Conservation (phyloP, 78 protist species). For the Dictyostelium capitatum region DNA sequence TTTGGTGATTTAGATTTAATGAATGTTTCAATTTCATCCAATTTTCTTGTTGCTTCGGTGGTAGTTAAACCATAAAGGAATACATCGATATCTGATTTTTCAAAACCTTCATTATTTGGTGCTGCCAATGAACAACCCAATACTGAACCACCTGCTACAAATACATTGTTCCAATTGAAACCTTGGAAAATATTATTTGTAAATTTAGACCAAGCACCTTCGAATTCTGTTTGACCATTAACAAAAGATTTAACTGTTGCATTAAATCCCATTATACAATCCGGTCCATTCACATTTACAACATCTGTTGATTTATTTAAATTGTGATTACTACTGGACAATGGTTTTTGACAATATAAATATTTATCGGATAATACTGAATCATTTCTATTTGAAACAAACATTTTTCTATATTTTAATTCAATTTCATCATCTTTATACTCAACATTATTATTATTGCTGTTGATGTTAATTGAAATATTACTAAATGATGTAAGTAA, state of each 20-base stretch:
- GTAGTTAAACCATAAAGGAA: constrained; percentile 80
- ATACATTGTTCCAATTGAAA: constrained; percentile 83
- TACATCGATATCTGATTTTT: constrained; percentile 80
- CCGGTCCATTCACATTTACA: neutral
- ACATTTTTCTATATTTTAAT: constrained; percentile 25
- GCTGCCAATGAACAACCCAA: constrained; percentile 48
- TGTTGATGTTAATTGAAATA: neutral
- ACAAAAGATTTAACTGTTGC: neutral
- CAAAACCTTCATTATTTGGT: neutral
- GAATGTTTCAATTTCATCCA: constrained; percentile 13
- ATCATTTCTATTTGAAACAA: constrained; percentile 11
- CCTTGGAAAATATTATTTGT: constrained; percentile 14
- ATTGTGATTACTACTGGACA: neutral
- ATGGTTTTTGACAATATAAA: neutral
- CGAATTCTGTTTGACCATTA: neutral
- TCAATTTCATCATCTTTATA: neutral
- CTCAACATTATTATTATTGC: neutral
- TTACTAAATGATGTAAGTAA: neutral
- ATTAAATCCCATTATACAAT: constrained; percentile 30
- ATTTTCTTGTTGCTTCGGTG: constrained; percentile 34
- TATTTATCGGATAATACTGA: neutral
- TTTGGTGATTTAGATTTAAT: constrained; percentile 21
- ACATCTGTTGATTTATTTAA: neutral
- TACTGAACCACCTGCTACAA: constrained; percentile 90
- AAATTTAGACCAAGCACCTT: constrained; percentile 42